Percentiles rank a stretch among this genome's conserved stretches.
phyloP scores from a whole-genome alignment of 345 rosid species.

The Lumnitzera littorea region DNA sequence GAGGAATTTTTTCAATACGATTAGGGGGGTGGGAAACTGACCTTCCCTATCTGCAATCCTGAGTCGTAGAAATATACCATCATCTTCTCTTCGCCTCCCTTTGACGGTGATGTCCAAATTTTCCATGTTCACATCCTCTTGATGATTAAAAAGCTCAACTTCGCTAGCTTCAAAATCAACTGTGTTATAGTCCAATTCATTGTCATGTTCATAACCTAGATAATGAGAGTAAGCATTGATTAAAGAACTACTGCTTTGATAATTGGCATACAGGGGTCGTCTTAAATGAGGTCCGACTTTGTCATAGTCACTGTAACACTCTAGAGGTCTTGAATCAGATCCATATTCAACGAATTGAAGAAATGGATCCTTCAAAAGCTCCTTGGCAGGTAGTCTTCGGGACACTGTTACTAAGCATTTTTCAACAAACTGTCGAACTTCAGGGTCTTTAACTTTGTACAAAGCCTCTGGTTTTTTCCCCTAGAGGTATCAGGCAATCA shows the following conservation, averaged over 20 bases:
- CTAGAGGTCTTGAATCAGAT: conserved; percentile 28
- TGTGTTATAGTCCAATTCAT: conserved; percentile 29
- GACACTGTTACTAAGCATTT: conserved; percentile 91
- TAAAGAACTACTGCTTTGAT: conserved; percentile 16
- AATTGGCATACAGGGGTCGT: conserved; percentile 33
- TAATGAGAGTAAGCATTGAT: conserved; percentile 23
- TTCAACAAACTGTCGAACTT: conserved; percentile 77
- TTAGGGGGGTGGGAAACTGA: conserved; percentile 10
- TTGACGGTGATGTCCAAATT: conserved; percentile 61
- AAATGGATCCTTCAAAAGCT: conserved; percentile 80
- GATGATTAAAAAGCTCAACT: conserved; percentile 48
- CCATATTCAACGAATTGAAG: conserved; percentile 46
- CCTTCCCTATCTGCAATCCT: conserved; percentile 88
- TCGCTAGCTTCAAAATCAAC: conserved; percentile 36
- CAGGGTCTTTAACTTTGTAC: conserved; percentile 70
- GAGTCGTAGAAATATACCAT: conserved; percentile 73
- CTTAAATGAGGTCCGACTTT: conserved; percentile 33
- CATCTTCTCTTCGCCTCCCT: conserved; percentile 66
- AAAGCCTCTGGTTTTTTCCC: conserved; percentile 85
- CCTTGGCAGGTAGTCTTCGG: conserved; percentile 67
- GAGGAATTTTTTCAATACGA: not conserved
- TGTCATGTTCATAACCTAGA: conserved; percentile 23
- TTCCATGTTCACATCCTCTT: conserved; percentile 47
- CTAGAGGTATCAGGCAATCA: conserved; percentile 21
- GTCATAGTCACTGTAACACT: conserved; percentile 36